phyloP scores from a whole-genome alignment of 2,329 filamentous ascomycete species.

The Herpomyces periplanetae region DNA sequence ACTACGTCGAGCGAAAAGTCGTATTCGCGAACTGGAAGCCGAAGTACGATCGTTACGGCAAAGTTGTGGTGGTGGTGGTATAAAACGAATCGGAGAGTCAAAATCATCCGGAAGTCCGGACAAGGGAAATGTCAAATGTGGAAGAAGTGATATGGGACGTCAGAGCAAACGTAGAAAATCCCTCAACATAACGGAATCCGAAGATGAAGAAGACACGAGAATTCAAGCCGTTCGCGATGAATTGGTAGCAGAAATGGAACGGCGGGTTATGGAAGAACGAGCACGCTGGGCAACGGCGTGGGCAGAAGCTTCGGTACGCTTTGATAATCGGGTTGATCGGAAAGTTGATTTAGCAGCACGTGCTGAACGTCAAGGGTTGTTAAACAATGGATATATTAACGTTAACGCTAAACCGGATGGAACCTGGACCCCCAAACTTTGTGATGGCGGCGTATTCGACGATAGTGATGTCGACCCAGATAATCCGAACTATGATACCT shows the following conservation, averaged over 20 bases:
- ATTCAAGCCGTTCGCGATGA: conserved; percentile 66
- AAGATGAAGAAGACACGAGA: conserved; percentile 41
- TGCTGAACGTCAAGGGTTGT: no score
- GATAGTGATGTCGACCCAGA: no score
- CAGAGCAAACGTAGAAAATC: conserved; percentile 21
- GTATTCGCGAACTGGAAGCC: conserved; percentile 9
- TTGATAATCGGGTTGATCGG: no score
- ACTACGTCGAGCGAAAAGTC: not conserved
- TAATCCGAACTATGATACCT: no score
- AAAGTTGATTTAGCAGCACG: no score
- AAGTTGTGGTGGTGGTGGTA: conserved; percentile 42
- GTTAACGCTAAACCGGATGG: no score
- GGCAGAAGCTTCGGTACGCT: conserved; percentile 28
- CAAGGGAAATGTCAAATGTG: conserved; percentile 27
- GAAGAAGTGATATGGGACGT: conserved; percentile 30
- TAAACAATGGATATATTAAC: no score
- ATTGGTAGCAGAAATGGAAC: conserved; percentile 51
- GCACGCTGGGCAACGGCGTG: conserved; percentile 40
- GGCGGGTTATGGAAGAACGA: conserved; percentile 29
- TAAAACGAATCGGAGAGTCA: conserved; percentile 36
- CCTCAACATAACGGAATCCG: conserved; percentile 20
- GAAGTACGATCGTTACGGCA: conserved; percentile 54
- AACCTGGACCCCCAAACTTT: no score
- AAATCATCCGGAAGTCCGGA: conserved; percentile 25
- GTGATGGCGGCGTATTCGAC: no score